Evolutionary conservation across 495 filamentous ascomycete genomes (phyloP), one percentile per base, ranked within the genome.

Genomic region (Penicillium cinerascens): DNA sequence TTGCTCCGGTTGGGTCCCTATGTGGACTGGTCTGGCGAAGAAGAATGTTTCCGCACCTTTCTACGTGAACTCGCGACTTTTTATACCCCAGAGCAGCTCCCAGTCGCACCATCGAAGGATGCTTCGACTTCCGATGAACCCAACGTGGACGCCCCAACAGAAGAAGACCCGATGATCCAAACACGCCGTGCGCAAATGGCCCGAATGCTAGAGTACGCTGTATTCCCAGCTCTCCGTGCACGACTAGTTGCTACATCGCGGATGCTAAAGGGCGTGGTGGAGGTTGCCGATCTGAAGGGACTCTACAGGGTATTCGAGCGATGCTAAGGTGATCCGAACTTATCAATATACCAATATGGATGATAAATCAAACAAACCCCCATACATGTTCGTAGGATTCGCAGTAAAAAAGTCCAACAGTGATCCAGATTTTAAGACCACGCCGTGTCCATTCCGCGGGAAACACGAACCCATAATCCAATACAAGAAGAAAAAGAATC

Each of bases 251-350:
- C 91, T 22, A 96, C 92, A 38, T 87, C 81, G 52, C 77, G 79
- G 18, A 69, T 97, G 58, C 79, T 97, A 67, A 80, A 81, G 49
- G 88, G 85, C 17, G 83, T 96, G 25, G 76, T 95, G 15, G 93
- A 99, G 72, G 84, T 96, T 22, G 95, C 95, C 0, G 88, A 96
- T 75, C 71, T 97, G 50, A 97, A 96, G 68, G 92, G 95, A 4
- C 66, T 99, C 44, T 99, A 99, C 69, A 76, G 89, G 38, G 92
- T 97, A n/a, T 99, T 99, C 76, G 95, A 99, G 72, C 79, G 95
- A 43, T 97, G 92, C 70, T 97, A 68, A 83, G 23, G 1, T 9
- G 16, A 17, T 22, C 36, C 39, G 47, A 18, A 9, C 6, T 20
- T 48, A 42, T 16, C 9, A 11, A 18, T 16, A 27, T 22, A 6